Evolutionary conservation across 805 yeast species (phyloP), one percentile per base, ranked within the genome.

Genomic region (Hanseniaspora mollemarum): DNA sequence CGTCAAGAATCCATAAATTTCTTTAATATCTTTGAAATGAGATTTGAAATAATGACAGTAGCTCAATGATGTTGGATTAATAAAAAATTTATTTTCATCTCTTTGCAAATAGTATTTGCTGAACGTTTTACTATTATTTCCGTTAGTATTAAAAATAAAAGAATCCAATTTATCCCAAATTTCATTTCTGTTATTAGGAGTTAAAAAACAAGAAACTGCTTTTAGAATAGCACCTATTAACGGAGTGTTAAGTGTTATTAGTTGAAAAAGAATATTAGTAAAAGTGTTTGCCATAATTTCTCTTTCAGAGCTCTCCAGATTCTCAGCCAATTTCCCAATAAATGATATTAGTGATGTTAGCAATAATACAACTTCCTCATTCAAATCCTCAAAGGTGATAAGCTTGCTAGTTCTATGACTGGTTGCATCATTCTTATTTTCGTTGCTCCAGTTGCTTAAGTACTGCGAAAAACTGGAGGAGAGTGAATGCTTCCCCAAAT

Each of bases 311-410:
- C 57, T 60, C 16, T 63, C 57, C 16, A 62, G 57, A 33, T 62
- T 59, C 40, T 60, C 59, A 1, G 80, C 71, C 26, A 78, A 76
- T 48, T 74, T 72, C 8, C 74, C 70, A 1, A 87, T 67, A 45
- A 92, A 66, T 24, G 83, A 78, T 53, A 87, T 68, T 57, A 84
- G 79, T 0, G 95, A 83, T 0, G 88, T 75, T 6, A 87, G 69
- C 49, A 84, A 78, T 7, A 86, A 73, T 7, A 85, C 67, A 0
- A 88, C 82, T 61, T 87, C 96, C 56, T 86, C 94, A 32, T 84
- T 83, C 29, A 87, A 68, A 46, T 81, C 86, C 10, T 73, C 72
- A 31, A 71, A 62, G 2, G 71, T 71, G 8, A 64, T 59, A 2
- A 59, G 54, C 0, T 59, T 53, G n/a, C 39, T 59, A 44, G 53